Evolutionary conservation across 225 moss, liverwort and hornwort species (phyloP), one percentile per base, ranked within the genome.

Genomic region (Thuidium tamariscinum): DNA sequence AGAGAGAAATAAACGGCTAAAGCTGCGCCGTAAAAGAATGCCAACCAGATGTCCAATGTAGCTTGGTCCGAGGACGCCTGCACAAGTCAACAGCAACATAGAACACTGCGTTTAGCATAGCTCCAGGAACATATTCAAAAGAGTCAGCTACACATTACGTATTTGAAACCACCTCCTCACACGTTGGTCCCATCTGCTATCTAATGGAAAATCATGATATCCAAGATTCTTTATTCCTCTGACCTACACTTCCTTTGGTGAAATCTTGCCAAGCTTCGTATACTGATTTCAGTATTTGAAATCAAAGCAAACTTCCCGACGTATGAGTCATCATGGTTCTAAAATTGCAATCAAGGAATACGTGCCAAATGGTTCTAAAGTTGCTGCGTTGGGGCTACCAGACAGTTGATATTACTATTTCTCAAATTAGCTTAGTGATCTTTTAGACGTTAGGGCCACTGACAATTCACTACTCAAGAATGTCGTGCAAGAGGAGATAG

Each of bases 11-110:
- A 91, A 11, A 89, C 2, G 14, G 93, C 92, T 61, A 95, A 83
- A n/a, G 87, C 60, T 55, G 83, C 84, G 11, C 95, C 92, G 69
- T 72, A 93, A 59, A 74, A 79, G 34, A 92, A 92, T 30, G 94
- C 92, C 87, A 96, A 73, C 83, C 72, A 79, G 85, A 91, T 56
- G 80, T 96, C 96, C 79, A 96, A 20, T 8, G 84, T 77, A 39
- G 90, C 12, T 86, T 96, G 96, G 37, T 96, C 95, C 55, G 94
- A 80, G 17, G 95, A 95, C 30, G 96, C 91, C 89, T 93, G 93
- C 81, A 65, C 73, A 63, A 41, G 61, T 73, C 56, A 72, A 75
- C 29, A 78, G 64, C 42, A 80, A 79, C 30, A 73, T 59, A 75
- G 42, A 75, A 76, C 25, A 68, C 74, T 29, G n/a, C 65, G 12